phyloP scores from a whole-genome alignment of 1,139 yeast species.

The Meyerozyma carpophila region DNA sequence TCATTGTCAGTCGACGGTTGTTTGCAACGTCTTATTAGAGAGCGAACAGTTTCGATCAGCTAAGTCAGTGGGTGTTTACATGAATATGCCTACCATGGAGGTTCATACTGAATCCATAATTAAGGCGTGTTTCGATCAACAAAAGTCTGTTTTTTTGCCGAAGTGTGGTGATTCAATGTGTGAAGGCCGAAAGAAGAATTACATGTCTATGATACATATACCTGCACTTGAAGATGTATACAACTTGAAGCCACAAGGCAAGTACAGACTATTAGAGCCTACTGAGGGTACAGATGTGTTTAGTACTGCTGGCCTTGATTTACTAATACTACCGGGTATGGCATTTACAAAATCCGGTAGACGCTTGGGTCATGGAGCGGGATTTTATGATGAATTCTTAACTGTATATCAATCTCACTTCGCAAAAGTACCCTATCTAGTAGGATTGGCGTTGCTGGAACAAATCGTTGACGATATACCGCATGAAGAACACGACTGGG shows the following conservation, averaged over 20 bases:
- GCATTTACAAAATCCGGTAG: constrained; percentile 56
- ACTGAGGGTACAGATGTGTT: constrained; percentile 29
- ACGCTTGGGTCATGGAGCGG: constrained; percentile 90
- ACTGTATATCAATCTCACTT: constrained; percentile 38
- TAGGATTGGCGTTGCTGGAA: constrained; percentile 69
- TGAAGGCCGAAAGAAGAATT: constrained; percentile 32
- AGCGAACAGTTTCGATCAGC: constrained; percentile 19
- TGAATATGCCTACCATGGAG: constrained; percentile 65
- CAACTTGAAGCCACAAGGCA: constrained; percentile 59
- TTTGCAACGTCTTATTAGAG: neutral
- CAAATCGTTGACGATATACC: constrained; percentile 63
- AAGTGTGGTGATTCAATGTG: too few species aligned
- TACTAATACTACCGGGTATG: constrained; percentile 80
- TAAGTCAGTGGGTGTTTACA: constrained; percentile 50
- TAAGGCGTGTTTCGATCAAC: constrained; percentile 37
- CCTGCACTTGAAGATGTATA: constrained; percentile 35
- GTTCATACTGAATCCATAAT: constrained; percentile 51
- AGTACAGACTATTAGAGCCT: constrained; percentile 69
- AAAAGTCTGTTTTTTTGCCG: constrained; percentile 48
- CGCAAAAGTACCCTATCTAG: constrained; percentile 33
- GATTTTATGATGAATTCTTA: constrained; percentile 81
- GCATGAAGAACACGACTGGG: constrained; percentile 64
- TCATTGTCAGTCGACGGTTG: neutral
- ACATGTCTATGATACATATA: constrained; percentile 56
- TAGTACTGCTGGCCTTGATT: constrained; percentile 47